Evolutionary conservation across 305 asterid genomes (phyloP), one percentile per base, ranked within the genome.

Genomic region (Fraxinus albicans): DNA sequence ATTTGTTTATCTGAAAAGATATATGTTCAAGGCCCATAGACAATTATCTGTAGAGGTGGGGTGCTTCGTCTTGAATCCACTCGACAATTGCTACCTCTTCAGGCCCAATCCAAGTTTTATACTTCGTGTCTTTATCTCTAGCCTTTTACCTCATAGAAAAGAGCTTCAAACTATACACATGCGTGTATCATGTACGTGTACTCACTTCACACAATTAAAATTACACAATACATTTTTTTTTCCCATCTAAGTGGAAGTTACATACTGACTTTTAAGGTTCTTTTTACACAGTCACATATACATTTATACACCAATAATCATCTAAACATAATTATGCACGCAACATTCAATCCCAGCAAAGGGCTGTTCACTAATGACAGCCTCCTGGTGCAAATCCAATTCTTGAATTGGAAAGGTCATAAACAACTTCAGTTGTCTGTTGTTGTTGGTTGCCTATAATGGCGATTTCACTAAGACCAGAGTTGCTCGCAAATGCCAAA

Each of bases 381-480:
- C 95, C 91, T 44, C 91, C 90, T 0, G 89, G 76, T 9, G 87
- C 91, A 35, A 91, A 90, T 79, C 95, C 95, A 65, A 91, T 85
- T 78, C 81, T 89, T 1, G 92, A 88, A 55, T 84, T 36, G 4
- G 80, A 89, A 4, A 90, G 6, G 17, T 91, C 95, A 25, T 91
- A 91, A 33, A 81, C 80, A 38, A 91, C 67, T 38, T 87, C 90
- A 21, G 87, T 86, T 0, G 90, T 86, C 76, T 91, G 92, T 79
- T 91, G 95, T 33, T 90, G 93, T 83, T 82, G 87, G 84, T 89
- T 91, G 13, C 95, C 95, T 17, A 91, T 85, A 33, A 91, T 91
- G 6, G 87, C 86, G 3, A 81, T 40, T 5, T 79, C 88, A 1
- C 78, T 29, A 21, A 67, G 35, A 80, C 77, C 82, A 36, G 84